Base-by-base conservation (phyloP, 2,329 filamentous ascomycete genomes). In the Nemania bipapillata region DNA sequence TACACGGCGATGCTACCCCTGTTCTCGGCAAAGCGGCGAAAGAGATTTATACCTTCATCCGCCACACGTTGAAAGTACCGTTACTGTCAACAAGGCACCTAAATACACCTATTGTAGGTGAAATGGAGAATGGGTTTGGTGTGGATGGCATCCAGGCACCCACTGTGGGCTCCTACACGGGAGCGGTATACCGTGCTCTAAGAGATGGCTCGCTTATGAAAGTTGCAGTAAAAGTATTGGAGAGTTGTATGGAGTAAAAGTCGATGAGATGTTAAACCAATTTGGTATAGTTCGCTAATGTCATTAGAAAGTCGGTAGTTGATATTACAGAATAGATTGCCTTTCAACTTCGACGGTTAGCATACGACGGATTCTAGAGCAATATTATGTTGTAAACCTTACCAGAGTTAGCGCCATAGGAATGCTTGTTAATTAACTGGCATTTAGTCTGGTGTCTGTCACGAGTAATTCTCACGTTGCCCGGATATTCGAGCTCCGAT, bases 121-220 rank as follows among this genome's bases (percentile, higher is more conserved):
- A 58, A 5, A 52, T 55, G n/a, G 40, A 63, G 11, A 60, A 11
- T 22, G 53, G 57, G 11, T 15, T n/a, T 9, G 63, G 47, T 2
- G 49, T 15, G 22, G 26, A 55, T 5, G 55, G 60, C 20, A 40
- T 15, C 8, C 49, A 70, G 47, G 70, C 70, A 2, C 70, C 70
- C 5, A 72, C 68, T 5, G 53, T 70, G 8, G 70, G 70, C 26
- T 72, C 68, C 20, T 70, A 60, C 26, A 70, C 55, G 1, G 68
- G 68, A 7, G 53, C 56, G 6, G 65, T 72, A 26, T 65, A 64
- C 24, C 63, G 63, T n/a, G 45, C 68, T 5, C 12, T 72, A 22
- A 66, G 37, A 50, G 68, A 72, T 40, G 70, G 68, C 22, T 62
- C 68, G 15, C 42, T 72, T 2, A 53, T 49, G 11, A 63, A 66